Percentiles rank a stretch among this genome's conserved stretches.
Evolutionary conservation across 495 filamentous ascomycete species (phyloP).

Genomic region (Cryomyces antarcticus): DNA sequence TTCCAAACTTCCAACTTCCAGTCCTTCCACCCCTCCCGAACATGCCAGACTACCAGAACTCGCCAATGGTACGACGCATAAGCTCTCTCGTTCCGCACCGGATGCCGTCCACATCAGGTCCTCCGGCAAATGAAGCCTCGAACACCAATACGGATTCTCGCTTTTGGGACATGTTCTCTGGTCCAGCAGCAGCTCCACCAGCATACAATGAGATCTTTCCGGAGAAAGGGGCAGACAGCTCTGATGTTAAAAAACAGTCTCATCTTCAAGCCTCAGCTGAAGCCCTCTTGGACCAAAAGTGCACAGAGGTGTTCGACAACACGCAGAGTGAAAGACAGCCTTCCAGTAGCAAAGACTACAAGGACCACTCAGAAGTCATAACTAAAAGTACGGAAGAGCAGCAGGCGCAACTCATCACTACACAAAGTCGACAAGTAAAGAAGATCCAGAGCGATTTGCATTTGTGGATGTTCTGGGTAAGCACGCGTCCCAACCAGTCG

Average conservation of each 20-base stretch:
- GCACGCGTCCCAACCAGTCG: neutral
- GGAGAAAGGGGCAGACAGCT: constrained; percentile 16
- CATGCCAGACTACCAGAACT: constrained; percentile 51
- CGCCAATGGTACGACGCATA: constrained; percentile 53
- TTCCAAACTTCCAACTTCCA: constrained; percentile 37
- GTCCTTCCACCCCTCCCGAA: constrained; percentile 36
- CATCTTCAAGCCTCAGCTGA: constrained; percentile 42
- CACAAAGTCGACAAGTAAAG: neutral
- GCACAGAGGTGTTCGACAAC: constrained; percentile 29
- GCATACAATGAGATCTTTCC: constrained; percentile 72
- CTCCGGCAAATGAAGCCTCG: neutral
- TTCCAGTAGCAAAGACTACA: neutral
- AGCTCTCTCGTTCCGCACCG: constrained; percentile 50
- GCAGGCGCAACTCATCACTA: neutral
- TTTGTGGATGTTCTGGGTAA: neutral
- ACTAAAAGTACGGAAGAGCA: neutral
- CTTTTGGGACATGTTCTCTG: constrained; percentile 32
- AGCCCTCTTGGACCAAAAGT: constrained; percentile 44
- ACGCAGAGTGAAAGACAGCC: neutral
- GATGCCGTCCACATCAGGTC: neutral
- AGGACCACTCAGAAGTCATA: neutral
- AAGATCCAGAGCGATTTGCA: neutral
- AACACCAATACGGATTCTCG: constrained; percentile 39
- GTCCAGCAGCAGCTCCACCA: constrained; percentile 35
- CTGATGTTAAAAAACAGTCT: constrained; percentile 39